Percentiles rank a stretch among this genome's conserved stretches.
Conservation (phyloP, 495 filamentous ascomycete species). For the Daldinia caldariorum region DNA sequence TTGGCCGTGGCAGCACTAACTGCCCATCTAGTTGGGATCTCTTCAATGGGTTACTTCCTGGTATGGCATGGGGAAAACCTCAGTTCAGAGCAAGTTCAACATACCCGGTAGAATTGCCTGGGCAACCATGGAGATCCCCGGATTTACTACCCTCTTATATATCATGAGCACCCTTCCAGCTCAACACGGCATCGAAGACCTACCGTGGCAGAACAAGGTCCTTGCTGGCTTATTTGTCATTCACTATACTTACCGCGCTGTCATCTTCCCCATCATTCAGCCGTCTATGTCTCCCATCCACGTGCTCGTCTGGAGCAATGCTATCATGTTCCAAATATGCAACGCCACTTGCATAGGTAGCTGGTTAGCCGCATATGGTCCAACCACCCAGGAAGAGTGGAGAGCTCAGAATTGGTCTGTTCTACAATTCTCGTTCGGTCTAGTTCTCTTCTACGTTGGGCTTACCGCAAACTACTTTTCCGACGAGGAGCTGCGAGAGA, state of each 20-base stretch:
- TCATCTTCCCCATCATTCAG: slow-evolving; percentile 82
- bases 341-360: slow-evolving; percentile 81
- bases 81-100: slow-evolving; percentile 74
- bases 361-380: slow-evolving; percentile 83
- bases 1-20: background rate
- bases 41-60: slow-evolving; percentile 71
- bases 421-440: slow-evolving; percentile 57
- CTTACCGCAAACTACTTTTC: slow-evolving; percentile 84
- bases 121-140: slow-evolving; percentile 85
- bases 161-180: slow-evolving; percentile 72
- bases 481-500: slow-evolving; percentile 79
- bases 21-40: slow-evolving; percentile 59
- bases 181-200: slow-evolving; percentile 56
- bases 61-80: slow-evolving; percentile 89
- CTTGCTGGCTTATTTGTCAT: slow-evolving; percentile 73
- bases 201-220: slow-evolving; percentile 76
- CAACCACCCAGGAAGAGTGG: slow-evolving; percentile 68
- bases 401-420: slow-evolving; percentile 54
- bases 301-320: slow-evolving; percentile 66
- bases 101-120: slow-evolving; percentile 88
- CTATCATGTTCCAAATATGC: slow-evolving; percentile 75
- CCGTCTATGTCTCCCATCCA: slow-evolving; percentile 93
- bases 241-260: slow-evolving; percentile 90
- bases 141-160: slow-evolving; percentile 80
- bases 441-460: slow-evolving; percentile 66